Evolutionary conservation across 2,329 filamentous ascomycete genomes (phyloP), one percentile per base, ranked within the genome.

Genomic region (Blastomyces parvus): DNA sequence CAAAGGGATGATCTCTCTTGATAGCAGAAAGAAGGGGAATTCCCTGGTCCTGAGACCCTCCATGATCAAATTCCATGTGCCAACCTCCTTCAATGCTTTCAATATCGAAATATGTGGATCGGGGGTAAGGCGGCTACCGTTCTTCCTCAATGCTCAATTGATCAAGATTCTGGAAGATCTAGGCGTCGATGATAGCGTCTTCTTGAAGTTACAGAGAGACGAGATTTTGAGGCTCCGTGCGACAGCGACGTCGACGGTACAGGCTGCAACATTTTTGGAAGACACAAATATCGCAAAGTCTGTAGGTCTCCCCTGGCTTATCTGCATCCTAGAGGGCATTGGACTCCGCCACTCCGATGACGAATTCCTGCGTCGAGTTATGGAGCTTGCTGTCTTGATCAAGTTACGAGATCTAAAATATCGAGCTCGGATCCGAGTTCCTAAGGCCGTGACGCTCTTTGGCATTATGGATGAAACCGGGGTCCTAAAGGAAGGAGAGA

Each of bases 101-200:
- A 68, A 70, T 60, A 71, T 71, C 27, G 70, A 71, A 55, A 66
- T 70, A 11, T 71, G 70, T 53, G 67, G 67, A 79, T 81, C 84
- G 52, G 86, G 85, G 0, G 85, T 84, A 46, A 84, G 81, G 60
- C 86, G 89, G 0, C 80, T 93, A 7, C 83, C 83, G 0, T 80
- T 92, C 67, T 84, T 86, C 22, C 81, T 95, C 0, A 95, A 95
- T 69, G 85, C 88, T 0, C 89, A 90, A 67, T 80, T 92, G 65
- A 91, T 95, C 76, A 95, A 95, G 72, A 91, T 95, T 5, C 74
- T 96, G 0, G 91, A 96, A 70, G 91, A 95, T 67, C 85, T 93
- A 73, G 81, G 82, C 0, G 85, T 88, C 0, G 71, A 79, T 0
- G 70, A 77, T 0, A 63, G 74, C 0, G 87, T 83, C 72, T 93